phyloP scores from a whole-genome alignment of 1,284 basidiomycete genomes.

The Gomphus bonarii region DNA sequence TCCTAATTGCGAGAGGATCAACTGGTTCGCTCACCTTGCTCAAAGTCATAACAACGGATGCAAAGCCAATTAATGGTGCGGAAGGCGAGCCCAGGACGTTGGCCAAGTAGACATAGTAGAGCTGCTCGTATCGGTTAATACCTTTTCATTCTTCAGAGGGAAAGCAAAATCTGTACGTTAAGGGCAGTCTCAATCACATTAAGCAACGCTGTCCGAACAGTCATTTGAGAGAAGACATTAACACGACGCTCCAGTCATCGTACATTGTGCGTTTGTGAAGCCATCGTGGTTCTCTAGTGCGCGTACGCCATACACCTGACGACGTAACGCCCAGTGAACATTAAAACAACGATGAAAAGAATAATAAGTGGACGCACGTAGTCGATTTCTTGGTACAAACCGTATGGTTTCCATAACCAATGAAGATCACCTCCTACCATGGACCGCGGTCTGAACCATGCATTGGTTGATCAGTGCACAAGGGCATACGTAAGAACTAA shows the following conservation, averaged over 20 bases:
- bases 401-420: slow-evolving; percentile 84
- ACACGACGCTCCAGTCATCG: slow-evolving; percentile 15
- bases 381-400: slow-evolving; percentile 66
- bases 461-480: background rate
- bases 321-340: background rate
- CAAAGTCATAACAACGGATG: slow-evolving; percentile 64
- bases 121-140: slow-evolving; percentile 8
- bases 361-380: slow-evolving; percentile 29
- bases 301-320: slow-evolving; percentile 62
- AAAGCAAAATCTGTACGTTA: slow-evolving; percentile 30
- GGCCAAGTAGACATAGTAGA: slow-evolving; percentile 67
- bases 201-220: slow-evolving; percentile 44
- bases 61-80: slow-evolving; percentile 70
- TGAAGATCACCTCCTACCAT: slow-evolving; percentile 76
- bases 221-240: no score
- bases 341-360: slow-evolving; percentile 1
- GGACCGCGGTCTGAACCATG: slow-evolving; percentile 39
- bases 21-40: slow-evolving; percentile 36
- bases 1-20: background rate
- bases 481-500: slow-evolving; percentile 1
- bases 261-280: slow-evolving; percentile 83
- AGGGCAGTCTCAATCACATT: slow-evolving; percentile 75
- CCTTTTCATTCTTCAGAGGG: background rate
- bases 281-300: slow-evolving; percentile 58
- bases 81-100: slow-evolving; percentile 45